Base-by-base conservation (phyloP, 768 basidiomycete genomes). In the Cantharellus anzutake region DNA sequence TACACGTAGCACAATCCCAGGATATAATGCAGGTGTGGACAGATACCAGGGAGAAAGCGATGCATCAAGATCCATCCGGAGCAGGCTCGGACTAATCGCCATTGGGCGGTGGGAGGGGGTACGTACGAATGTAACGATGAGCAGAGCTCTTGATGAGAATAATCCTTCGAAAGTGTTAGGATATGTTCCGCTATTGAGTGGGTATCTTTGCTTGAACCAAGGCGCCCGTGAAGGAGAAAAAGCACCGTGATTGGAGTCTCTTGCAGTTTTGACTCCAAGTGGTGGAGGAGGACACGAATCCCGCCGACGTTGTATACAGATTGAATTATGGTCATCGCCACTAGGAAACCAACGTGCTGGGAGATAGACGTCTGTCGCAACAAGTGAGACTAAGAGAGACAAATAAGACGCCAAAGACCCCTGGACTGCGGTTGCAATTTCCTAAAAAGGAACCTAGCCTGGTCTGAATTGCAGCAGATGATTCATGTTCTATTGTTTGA, bases 171-270 rank as follows among this genome's bases (percentile, higher is more conserved):
- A 60, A 42, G 63, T 64, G 57, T 69, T 41, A 77, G 60, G 3
- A 73, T 64, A 16, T 65, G 68, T 34, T 70, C 63, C 3, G 72
- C 73, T 38, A 73, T 66, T 38, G 62, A 57, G 5, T 68, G 67
- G 62, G 73, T 66, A 51, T 66, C 61, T 20, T 70, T 66, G 38
- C 71, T 67, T 14, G 67, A 68, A 11, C 69, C 68, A n/a, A 59
- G 63, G 35, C 78, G 69, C 0, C 79, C 78, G 64, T 80, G 78
- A 3, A 77, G 70, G 42, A 77, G 69, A 66, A 80, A 74, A 51
- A 75, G 62, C 51, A 74, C 68, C 16, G 69, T 67, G 56, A 74
- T 38, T 3, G 67, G 66, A 4, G 62, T 62, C 3, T 61, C 35
- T 11, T 58, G 20, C 48, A 62, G 41, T 11, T 41, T 7, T 14